Evolutionary conservation across 805 yeast genomes (phyloP).

Genomic region (Metschnikowia lunata): DNA sequence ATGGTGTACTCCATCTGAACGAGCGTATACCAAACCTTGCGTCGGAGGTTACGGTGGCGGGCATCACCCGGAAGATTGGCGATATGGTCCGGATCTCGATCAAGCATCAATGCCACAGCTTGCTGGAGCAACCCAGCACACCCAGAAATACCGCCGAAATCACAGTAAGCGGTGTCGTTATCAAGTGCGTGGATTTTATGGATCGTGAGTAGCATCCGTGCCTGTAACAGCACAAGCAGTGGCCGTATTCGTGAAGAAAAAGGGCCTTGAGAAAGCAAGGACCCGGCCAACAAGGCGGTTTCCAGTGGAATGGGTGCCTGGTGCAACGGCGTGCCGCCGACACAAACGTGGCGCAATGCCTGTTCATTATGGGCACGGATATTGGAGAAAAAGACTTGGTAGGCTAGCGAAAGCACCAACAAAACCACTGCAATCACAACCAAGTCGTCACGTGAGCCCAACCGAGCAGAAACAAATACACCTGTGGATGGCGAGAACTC

Average conservation of each 20-base stretch:
- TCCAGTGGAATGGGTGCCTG: conserved; percentile 16
- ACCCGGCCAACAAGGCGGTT: conserved; percentile 14
- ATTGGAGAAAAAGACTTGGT: conserved; percentile 16
- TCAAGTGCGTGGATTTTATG: conserved; percentile 15
- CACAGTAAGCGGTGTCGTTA: conserved; percentile 11
- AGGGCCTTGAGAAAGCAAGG: conserved; percentile 12
- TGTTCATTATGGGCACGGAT: conserved; percentile 10
- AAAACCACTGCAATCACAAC: conserved; percentile 13
- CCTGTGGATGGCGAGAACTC: conserved; percentile 4
- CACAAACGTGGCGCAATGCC: conserved; percentile 4
- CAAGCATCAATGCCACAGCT: conserved; percentile 13
- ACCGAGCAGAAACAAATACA: conserved; percentile 6
- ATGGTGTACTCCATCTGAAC: conserved; percentile 12
- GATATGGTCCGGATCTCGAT: conserved; percentile 15
- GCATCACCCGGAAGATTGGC: conserved; percentile 7
- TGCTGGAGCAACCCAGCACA: conserved; percentile 8
- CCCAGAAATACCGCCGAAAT: conserved; percentile 7
- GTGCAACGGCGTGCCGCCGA: conserved; percentile 7
- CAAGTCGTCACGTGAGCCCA: conserved; percentile 13
- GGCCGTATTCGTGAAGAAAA: conserved; percentile 4
- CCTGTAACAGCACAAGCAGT: conserved; percentile 18
- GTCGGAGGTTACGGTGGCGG: conserved; percentile 10
- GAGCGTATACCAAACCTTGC: conserved; percentile 17
- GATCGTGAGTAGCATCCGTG: conserved; percentile 14
- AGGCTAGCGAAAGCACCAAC: conserved; percentile 16